Conservation (phyloP, 2,329 filamentous ascomycete species). For the Colletotrichum cuscutae region DNA sequence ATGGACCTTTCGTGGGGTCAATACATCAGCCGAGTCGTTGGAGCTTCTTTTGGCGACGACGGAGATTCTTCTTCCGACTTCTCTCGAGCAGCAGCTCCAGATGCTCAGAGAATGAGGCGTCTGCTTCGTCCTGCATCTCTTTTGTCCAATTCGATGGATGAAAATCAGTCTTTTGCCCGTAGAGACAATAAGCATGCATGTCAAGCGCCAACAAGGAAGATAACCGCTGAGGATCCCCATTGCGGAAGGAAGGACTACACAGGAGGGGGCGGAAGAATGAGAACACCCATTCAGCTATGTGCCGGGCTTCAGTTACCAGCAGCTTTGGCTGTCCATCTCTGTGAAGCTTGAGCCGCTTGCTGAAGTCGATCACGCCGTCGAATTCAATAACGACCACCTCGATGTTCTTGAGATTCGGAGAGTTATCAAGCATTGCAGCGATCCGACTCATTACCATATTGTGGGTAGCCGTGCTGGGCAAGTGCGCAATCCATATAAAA, state of each 20-base stretch:
- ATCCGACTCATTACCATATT: no score
- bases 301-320: not conserved
- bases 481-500: fast-evolving
- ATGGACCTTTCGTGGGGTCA: no score
- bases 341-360: not conserved
- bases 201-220: not conserved
- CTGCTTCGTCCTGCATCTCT: not conserved
- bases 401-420: not conserved
- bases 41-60: not conserved
- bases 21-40: not conserved
- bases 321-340: not conserved
- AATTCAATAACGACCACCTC: not conserved
- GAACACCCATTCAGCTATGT: not conserved
- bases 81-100: not conserved
- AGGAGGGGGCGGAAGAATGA: not conserved
- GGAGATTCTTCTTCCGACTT: not conserved
- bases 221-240: not conserved
- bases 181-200: not conserved
- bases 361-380: not conserved
- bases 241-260: not conserved
- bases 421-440: not conserved
- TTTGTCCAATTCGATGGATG: no score
- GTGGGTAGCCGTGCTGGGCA: no score
- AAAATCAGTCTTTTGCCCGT: no score
- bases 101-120: not conserved